Conservation (phyloP, 1,139 yeast genomes). For the Diutina siamensis region DNA sequence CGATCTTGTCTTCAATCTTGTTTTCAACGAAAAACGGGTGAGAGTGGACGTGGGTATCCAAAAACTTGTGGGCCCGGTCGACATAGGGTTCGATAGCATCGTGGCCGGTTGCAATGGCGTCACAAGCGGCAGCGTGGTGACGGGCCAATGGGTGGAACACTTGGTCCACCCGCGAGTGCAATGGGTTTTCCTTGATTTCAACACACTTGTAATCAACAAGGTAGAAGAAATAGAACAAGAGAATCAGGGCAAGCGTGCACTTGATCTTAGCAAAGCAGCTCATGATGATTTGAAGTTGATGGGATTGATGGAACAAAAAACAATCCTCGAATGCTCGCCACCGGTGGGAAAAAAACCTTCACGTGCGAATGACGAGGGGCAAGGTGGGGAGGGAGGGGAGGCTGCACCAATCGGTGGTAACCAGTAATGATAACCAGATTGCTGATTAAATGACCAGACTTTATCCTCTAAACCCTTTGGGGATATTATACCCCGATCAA, state of each 20-base stretch:
- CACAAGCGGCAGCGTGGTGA: constrained; percentile 5
- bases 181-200: constrained; percentile 4
- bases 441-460: too few species aligned
- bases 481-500: neutral
- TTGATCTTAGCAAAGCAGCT: neutral
- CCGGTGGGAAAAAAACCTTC: neutral
- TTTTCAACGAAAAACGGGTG: neutral
- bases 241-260: constrained; percentile 3
- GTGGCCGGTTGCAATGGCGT: neutral
- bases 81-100: neutral
- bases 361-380: neutral
- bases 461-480: too few species aligned
- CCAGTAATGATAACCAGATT: too few species aligned
- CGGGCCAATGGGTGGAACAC: constrained; percentile 6
- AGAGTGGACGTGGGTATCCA: constrained; percentile 3
- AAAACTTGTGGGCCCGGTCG: neutral
- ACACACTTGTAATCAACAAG: constrained; percentile 5
- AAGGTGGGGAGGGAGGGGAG: neutral
- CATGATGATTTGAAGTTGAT: neutral
- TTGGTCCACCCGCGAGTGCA: constrained; percentile 5
- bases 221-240: constrained; percentile 4
- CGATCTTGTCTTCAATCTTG: constrained; percentile 3
- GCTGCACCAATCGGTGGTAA: neutral
- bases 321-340: neutral
- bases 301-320: neutral